A percentile compares a stretch with the other conserved stretches of the same genome.
Conservation (phyloP, 2,329 filamentous ascomycete genomes). For the Esteya vermicola region DNA sequence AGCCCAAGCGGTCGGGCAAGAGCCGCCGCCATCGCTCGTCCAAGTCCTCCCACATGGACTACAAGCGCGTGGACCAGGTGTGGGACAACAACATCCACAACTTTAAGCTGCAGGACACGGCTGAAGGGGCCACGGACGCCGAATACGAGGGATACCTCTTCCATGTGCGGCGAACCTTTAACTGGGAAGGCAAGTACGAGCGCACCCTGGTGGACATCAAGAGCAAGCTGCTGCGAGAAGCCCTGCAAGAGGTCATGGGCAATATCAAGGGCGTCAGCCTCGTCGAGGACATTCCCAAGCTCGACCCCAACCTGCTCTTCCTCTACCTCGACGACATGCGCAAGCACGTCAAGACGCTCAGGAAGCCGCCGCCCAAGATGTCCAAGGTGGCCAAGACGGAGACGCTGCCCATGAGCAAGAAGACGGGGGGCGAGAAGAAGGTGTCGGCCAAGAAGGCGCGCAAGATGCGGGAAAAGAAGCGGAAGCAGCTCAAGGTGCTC, state of each 20-base stretch:
- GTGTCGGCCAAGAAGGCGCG: slow-evolving; percentile 48
- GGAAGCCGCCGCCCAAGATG: too few relatives aligned
- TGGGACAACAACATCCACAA: slow-evolving; percentile 36
- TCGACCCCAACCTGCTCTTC: slow-evolving; percentile 60
- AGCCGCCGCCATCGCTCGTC: too few relatives aligned
- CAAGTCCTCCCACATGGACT: slow-evolving; percentile 19
- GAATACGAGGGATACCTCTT: slow-evolving; percentile 71
- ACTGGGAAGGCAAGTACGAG: slow-evolving; percentile 70
- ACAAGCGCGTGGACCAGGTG: slow-evolving; percentile 38
- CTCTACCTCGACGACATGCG: slow-evolving; percentile 70
- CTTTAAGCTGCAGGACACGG: slow-evolving; percentile 40
- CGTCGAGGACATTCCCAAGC: slow-evolving; percentile 62
- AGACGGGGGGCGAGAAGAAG: slow-evolving; percentile 32
- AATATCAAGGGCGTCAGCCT: slow-evolving; percentile 65
- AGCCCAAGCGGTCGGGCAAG: slow-evolving; percentile 1
- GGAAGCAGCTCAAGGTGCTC: slow-evolving; percentile 49
- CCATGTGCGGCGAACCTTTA: slow-evolving; percentile 68
- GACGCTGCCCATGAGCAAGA: too few relatives aligned
- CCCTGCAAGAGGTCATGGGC: slow-evolving; percentile 57
- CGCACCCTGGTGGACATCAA: slow-evolving; percentile 69
- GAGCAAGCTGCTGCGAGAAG: slow-evolving; percentile 62
- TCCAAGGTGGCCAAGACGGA: too few relatives aligned
- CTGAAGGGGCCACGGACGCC: slow-evolving; percentile 26
- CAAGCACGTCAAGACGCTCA: slow-evolving; percentile 47
- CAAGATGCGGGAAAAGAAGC: slow-evolving; percentile 43